phyloP scores from a whole-genome alignment of 495 filamentous ascomycete species.

The Penicillium dipodomyicola region DNA sequence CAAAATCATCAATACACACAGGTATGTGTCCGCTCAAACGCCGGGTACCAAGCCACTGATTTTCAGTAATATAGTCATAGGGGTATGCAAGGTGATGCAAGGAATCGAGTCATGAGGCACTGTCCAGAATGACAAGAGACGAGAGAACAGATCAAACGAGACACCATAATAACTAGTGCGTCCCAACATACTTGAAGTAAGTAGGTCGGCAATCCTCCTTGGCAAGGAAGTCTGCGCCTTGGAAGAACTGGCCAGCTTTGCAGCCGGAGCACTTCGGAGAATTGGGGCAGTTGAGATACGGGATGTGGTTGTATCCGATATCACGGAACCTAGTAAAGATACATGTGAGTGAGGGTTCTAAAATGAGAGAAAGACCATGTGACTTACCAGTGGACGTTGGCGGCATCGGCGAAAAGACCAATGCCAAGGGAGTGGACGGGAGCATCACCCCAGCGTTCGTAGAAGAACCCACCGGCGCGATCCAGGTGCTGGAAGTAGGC shows the following conservation, averaged over 20 bases:
- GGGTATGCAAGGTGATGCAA: conserved; percentile 32
- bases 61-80: conserved; percentile 28
- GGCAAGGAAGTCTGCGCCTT: conserved; percentile 77
- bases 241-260: conserved; percentile 77
- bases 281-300: conserved; percentile 98
- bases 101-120: conserved; percentile 18
- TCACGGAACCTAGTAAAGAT: conserved; percentile 80
- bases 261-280: conserved; percentile 93
- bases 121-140: conserved; percentile 14
- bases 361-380: not conserved
- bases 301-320: conserved; percentile 97
- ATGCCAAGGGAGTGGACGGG: conserved; percentile 96
- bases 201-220: conserved; percentile 94
- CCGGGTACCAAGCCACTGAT: conserved; percentile 28
- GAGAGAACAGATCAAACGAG: conserved; percentile 10
- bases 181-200: conserved; percentile 94
- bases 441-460: conserved; percentile 98
- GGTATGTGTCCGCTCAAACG: conserved; percentile 34
- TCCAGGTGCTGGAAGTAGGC: conserved; percentile 97
- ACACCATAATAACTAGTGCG: conserved; percentile 51
- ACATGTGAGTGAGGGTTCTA: conserved; percentile 15
- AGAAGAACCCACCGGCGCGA: conserved; percentile 94
- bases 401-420: conserved; percentile 85
- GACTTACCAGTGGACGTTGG: conserved; percentile 90
- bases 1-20: conserved; percentile 27